Conservation (phyloP, 495 filamentous ascomycete genomes). For the Pyrenopolyporus hunteri region DNA sequence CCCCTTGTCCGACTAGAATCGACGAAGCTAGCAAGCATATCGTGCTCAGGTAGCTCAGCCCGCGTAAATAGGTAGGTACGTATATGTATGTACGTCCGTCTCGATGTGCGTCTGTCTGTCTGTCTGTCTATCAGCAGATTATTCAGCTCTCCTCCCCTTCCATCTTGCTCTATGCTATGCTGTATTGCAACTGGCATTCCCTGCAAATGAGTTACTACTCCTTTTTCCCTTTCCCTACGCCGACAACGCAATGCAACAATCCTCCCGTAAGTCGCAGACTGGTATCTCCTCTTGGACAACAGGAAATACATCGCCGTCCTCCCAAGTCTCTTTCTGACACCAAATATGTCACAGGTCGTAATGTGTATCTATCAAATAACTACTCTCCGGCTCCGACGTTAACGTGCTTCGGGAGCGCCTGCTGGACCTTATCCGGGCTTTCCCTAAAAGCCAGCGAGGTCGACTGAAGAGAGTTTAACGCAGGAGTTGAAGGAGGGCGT, state of each 20-base stretch:
- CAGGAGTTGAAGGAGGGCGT: constrained; percentile 19
- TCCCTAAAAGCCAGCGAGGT: constrained; percentile 58
- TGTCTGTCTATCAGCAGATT: neutral
- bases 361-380: neutral
- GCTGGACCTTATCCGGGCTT: constrained; percentile 57
- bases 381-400: constrained; percentile 38
- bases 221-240: neutral
- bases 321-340: neutral
- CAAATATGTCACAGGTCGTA: no score
- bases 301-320: neutral
- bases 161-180: neutral
- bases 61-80: neutral
- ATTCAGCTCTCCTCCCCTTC: neutral
- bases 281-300: constrained; percentile 1
- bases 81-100: neutral
- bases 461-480: constrained; percentile 35
- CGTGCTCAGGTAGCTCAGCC: neutral
- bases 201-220: neutral
- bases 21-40: constrained; percentile 1
- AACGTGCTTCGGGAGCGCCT: constrained; percentile 41
- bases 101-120: neutral
- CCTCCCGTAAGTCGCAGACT: neutral
- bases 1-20: neutral
- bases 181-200: neutral
- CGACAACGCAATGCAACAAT: neutral